These are phyloP conservation scores for Arctium lappa DNA, from an alignment of 129 eudicot genomes.

Conservation along the genomic window DNA sequence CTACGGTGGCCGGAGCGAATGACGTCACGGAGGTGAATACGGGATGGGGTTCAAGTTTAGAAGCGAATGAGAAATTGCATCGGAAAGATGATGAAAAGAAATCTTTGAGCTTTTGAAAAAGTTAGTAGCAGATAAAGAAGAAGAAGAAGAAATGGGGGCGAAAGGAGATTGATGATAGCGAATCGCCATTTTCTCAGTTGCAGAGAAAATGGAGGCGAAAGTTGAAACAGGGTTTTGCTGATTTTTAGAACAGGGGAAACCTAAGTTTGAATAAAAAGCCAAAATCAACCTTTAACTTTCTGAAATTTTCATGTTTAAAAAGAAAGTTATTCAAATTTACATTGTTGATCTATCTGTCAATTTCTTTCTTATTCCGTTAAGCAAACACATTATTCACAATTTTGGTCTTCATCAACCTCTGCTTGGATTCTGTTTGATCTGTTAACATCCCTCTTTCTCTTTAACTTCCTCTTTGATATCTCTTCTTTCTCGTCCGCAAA, in stretches of 20 bases:
- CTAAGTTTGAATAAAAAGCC: too few relatives aligned
- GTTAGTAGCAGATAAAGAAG: not conserved
- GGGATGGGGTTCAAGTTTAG: not conserved
- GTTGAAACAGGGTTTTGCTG: too few relatives aligned
- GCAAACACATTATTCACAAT: conserved; percentile 10
- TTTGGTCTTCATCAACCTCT: conserved; percentile 23
- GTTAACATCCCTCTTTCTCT: conserved; percentile 50
- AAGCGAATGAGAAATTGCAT: not conserved
- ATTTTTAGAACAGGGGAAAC: too few relatives aligned
- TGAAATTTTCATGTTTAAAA: too few relatives aligned
- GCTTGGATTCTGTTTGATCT: conserved; percentile 40
- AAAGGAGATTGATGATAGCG: conserved; percentile 3
- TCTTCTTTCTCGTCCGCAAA: conserved; percentile 77
- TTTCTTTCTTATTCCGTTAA: too few relatives aligned
- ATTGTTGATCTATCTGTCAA: too few relatives aligned
- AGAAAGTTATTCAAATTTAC: too few relatives aligned
- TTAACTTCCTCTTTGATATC: conserved; percentile 38
- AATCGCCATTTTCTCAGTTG: not conserved
- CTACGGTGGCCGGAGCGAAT: not conserved
- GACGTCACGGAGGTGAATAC: not conserved
- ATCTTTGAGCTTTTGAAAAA: not conserved
- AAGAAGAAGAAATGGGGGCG: not conserved
- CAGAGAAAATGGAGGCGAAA: not conserved
- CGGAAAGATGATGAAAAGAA: not conserved
- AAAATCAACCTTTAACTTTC: too few relatives aligned